These are phyloP conservation scores for Penicillium robsamsonii DNA, from an alignment of 495 filamentous ascomycete genomes.

Conservation along the genomic window DNA sequence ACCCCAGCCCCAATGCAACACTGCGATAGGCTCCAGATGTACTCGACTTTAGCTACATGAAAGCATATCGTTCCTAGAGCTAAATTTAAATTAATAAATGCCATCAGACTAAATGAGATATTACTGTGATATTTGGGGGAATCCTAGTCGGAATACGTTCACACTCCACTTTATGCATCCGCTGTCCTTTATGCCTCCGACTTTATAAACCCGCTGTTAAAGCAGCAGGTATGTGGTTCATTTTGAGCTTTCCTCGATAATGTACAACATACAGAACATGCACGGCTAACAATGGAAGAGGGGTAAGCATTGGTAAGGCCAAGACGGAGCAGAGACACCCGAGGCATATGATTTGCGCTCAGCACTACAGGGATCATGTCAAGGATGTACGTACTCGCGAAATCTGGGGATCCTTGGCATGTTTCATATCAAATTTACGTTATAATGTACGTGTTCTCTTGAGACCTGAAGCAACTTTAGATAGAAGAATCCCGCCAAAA, in stretches of 20 bases:
- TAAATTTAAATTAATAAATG: background rate
- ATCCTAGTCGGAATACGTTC: background rate
- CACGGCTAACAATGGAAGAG: background rate
- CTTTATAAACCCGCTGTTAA: background rate
- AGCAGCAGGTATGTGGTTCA: background rate
- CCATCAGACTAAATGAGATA: background rate
- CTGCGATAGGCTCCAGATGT: background rate
- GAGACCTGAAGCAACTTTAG: background rate
- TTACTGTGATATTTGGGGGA: background rate
- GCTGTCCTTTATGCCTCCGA: background rate
- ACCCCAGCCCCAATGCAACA: constrained; percentile 11
- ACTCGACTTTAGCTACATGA: background rate
- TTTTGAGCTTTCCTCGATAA: background rate
- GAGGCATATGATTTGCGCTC: background rate
- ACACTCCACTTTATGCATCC: background rate
- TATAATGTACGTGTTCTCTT: background rate
- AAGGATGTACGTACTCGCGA: background rate
- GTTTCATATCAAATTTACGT: background rate
- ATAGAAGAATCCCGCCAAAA: background rate
- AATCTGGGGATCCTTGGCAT: background rate
- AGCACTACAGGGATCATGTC: background rate
- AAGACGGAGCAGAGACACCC: constrained; percentile 6
- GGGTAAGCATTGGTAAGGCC: background rate
- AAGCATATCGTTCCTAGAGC: background rate
- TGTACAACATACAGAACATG: background rate